Conservation (phyloP, 1,284 basidiomycete genomes). For the Omphalotus olearius region DNA sequence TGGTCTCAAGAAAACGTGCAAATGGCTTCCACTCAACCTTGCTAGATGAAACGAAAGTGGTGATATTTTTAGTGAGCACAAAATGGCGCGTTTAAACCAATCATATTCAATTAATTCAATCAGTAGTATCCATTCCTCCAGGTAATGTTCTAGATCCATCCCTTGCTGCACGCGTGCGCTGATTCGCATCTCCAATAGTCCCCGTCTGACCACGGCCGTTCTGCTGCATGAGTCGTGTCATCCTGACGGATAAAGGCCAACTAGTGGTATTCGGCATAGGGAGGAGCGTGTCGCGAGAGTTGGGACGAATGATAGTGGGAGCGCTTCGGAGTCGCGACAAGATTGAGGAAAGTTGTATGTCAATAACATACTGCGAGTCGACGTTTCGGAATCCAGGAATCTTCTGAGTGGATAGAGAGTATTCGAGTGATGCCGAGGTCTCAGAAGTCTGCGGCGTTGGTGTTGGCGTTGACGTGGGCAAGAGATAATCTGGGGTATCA, state of each 20-base stretch:
- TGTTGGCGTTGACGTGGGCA: slow-evolving; percentile 25
- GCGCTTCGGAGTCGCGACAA: slow-evolving; percentile 52
- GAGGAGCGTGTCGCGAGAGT: slow-evolving; percentile 34
- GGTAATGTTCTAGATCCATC: slow-evolving; percentile 30
- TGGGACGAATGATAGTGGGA: slow-evolving; percentile 33
- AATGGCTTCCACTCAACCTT: neutral
- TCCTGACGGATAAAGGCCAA: slow-evolving; percentile 43
- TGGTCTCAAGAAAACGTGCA: neutral
- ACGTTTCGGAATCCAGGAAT: slow-evolving; percentile 22
- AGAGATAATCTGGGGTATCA: slow-evolving; percentile 28
- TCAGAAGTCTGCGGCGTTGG: slow-evolving; percentile 21
- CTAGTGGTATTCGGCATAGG: slow-evolving; percentile 61
- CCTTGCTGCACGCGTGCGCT: slow-evolving; percentile 10
- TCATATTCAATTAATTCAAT: slow-evolving; percentile 22
- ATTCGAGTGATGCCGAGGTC: slow-evolving; percentile 17
- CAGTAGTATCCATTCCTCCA: slow-evolving; percentile 36
- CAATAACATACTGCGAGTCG: slow-evolving; percentile 47
- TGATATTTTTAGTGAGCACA: slow-evolving; percentile 20
- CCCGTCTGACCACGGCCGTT: slow-evolving; percentile 39
- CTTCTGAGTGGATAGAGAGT: slow-evolving; percentile 22
- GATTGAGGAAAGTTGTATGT: slow-evolving; percentile 51
- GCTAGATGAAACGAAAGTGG: slow-evolving; percentile 66
- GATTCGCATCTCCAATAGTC: slow-evolving; percentile 19
- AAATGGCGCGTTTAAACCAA: slow-evolving; percentile 13
- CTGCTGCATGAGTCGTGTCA: slow-evolving; percentile 38